A percentile compares a stretch with the other conserved stretches of the same genome.
phyloP scores from a whole-genome alignment of 192 early-diverging fungal species.

The Polychytrium aggregatum region DNA sequence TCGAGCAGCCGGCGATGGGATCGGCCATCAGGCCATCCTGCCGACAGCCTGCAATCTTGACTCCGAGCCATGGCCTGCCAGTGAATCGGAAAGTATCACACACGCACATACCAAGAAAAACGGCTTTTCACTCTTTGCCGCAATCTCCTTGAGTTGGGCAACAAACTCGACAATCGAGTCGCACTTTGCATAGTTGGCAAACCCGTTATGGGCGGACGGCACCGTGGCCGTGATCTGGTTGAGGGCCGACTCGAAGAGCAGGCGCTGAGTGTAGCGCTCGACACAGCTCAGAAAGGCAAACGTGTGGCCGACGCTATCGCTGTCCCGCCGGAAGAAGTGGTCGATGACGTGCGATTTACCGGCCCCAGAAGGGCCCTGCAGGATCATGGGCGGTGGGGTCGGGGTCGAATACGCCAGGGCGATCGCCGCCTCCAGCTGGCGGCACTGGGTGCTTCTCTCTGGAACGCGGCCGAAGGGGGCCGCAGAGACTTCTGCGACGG shows the following conservation, averaged over 20 bases:
- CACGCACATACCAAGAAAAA: neutral
- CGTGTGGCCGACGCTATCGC: too few relatives aligned
- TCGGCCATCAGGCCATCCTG: neutral
- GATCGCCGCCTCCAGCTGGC: too few relatives aligned
- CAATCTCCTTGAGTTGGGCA: conserved; percentile 10
- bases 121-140: neutral
- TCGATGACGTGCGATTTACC: too few relatives aligned
- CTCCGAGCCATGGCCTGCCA: neutral
- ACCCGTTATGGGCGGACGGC: conserved; percentile 34
- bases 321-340: too few relatives aligned
- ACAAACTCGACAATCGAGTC: conserved; percentile 67
- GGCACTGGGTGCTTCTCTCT: too few relatives aligned
- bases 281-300: conserved; percentile 61
- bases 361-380: too few relatives aligned
- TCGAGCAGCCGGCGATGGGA: neutral
- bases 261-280: conserved; percentile 61
- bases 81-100: neutral
- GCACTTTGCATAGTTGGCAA: conserved; percentile 38
- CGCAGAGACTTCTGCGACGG: too few relatives aligned
- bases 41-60: neutral
- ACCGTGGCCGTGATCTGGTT: conserved; percentile 47
- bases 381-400: too few relatives aligned
- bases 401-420: too few relatives aligned
- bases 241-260: conserved; percentile 69
- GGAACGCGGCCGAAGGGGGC: too few relatives aligned